These are phyloP conservation scores for Cajanus cajan DNA, from an alignment of 306 rosid genomes.

Conservation along the genomic window DNA sequence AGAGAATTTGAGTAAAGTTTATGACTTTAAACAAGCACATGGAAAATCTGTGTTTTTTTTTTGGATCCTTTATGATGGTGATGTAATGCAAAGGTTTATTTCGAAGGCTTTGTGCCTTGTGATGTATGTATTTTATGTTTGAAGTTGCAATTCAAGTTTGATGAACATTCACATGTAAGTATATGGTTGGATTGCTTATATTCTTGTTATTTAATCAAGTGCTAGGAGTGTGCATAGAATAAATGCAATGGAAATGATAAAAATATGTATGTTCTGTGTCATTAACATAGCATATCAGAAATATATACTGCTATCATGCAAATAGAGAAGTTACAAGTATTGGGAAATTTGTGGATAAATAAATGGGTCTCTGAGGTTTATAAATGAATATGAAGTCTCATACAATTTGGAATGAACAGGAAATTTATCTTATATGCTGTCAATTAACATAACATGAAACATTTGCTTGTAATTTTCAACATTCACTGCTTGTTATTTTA, in stretches of 20 bases:
- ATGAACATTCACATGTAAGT: neutral
- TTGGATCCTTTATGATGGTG: neutral
- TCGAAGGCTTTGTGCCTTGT: neutral
- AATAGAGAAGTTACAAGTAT: neutral
- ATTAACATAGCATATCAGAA: neutral
- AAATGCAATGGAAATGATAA: neutral
- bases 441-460: neutral
- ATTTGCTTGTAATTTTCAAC: slow-evolving; percentile 3
- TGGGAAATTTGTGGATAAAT: neutral
- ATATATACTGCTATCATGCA: neutral
- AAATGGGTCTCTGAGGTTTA: neutral
- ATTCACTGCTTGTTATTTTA: neutral
- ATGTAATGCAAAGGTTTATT: neutral
- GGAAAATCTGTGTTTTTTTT: neutral
- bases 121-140: neutral
- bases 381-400: neutral
- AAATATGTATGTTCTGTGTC: neutral
- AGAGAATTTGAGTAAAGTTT: too few species aligned
- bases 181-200: neutral
- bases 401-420: neutral
- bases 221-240: neutral
- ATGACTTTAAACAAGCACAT: neutral
- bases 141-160: neutral
- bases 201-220: neutral
- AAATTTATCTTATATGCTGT: neutral